Evolutionary conservation across 2,329 filamentous ascomycete genomes (phyloP), one percentile per base, ranked within the genome.

Genomic region (Fonsecaea multimorphosa): DNA sequence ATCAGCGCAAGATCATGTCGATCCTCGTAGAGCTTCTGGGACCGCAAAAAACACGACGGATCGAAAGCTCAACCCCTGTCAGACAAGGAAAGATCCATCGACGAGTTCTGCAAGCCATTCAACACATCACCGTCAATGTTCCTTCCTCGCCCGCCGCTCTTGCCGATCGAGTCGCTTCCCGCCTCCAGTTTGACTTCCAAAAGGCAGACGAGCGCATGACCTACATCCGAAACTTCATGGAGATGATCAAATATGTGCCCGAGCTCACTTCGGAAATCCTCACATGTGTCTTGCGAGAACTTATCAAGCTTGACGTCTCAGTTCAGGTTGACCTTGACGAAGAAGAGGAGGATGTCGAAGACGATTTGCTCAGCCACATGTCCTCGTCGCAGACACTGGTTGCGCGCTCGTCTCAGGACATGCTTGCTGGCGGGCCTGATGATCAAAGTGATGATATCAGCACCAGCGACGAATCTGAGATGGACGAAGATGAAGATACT

Each of bases 271-370:
- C 90, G 7, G 91, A 96, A 67, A 88, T 98, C 27, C 84, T 97
- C 69, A 89, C 92, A 63, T 81, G 96, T 12, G 90, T 98, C 55
- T 90, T 93, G 49, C 91, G 94, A 72, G 89, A 91, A 68, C 84
- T 98, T 7, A 92, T 98, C 73, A 95, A 95, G 78, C 91, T 98
- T 65, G 95, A 99, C 75, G 92, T 96, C 0, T 91, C 97, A 75
- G 95, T 98, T 77, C 94, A 97, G 78, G 86, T 93, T 57, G 93
- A 98, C 73, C 82, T 98, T 73, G 93, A 98, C 68, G 93, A 98
- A 72, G 81, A 97, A 67, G 94, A 97, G 68, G 94, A 98, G 69
- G 91, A 96, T 62, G 84, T 92, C 9, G 91, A 92, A 61, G 88
- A 93, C 27, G 87, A 88, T 60, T 86, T 94, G 19, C 84, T 91